These are phyloP conservation scores for Stagonosporopsis chrysanthemi DNA, from an alignment of 2,329 filamentous ascomycete genomes.

Conservation along the genomic window DNA sequence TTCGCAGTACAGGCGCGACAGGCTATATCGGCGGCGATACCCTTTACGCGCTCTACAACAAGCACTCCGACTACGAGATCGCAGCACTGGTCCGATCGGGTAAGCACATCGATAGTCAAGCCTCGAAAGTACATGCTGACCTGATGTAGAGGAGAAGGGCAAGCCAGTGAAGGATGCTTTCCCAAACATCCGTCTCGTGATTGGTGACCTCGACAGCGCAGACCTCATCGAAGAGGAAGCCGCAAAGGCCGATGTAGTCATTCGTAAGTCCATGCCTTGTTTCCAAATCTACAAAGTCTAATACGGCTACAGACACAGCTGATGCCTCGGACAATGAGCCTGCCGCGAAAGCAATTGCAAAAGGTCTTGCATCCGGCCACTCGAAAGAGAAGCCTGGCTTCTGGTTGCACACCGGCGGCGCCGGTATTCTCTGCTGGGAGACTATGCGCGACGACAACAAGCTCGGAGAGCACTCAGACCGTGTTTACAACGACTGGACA, in stretches of 20 bases:
- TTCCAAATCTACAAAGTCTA: background rate
- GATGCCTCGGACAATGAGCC: conserved; percentile 40
- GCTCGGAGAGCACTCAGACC: conserved; percentile 57
- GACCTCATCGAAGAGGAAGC: conserved; percentile 57
- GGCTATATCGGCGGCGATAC: conserved; percentile 51
- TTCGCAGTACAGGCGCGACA: conserved; percentile 35
- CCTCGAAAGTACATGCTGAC: background rate
- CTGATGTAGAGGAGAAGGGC: conserved; percentile 49
- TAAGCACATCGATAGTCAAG: background rate
- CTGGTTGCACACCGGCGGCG: conserved; percentile 63
- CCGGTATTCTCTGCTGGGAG: conserved; percentile 61
- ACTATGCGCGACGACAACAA: conserved; percentile 54
- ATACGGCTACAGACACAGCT: conserved; percentile 29
- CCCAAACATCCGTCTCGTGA: conserved; percentile 56
- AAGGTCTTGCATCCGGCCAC: conserved; percentile 58
- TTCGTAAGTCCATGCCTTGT: conserved; percentile 21
- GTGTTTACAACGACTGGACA: conserved; percentile 65
- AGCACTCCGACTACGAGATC: conserved; percentile 57
- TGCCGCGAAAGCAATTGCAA: conserved; percentile 57
- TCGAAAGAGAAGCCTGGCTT: conserved; percentile 55
- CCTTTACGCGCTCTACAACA: conserved; percentile 52
- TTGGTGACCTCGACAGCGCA: conserved; percentile 58
- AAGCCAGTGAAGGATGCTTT: conserved; percentile 54
- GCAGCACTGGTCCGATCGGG: conserved; percentile 53
- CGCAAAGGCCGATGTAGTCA: conserved; percentile 60